These are phyloP conservation scores for Byssothecium circinans DNA, from an alignment of 2,329 filamentous ascomycete species.

Conservation along the genomic window DNA sequence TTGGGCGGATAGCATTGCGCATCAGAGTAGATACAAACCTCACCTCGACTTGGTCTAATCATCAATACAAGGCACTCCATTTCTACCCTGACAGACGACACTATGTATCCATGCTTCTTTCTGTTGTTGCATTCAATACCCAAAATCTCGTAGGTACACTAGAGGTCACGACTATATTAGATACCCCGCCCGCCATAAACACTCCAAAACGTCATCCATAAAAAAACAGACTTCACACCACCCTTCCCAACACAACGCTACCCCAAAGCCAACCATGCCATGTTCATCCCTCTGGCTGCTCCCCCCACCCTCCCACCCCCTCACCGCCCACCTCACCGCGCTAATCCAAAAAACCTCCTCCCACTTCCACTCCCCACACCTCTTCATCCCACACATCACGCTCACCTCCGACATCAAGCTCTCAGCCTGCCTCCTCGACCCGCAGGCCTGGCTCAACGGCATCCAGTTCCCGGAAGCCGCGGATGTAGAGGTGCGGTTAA, in stretches of 20 bases:
- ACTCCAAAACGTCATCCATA: too few relatives aligned
- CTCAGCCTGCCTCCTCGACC: conserved; percentile 27
- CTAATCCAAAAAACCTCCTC: conserved; percentile 40
- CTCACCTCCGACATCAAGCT: conserved; percentile 42
- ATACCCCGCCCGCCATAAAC: too few relatives aligned
- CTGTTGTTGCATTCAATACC: too few relatives aligned
- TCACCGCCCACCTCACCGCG: conserved; percentile 31
- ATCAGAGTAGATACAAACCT: too few relatives aligned
- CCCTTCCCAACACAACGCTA: background rate
- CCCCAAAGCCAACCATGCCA: conserved; percentile 28
- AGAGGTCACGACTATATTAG: too few relatives aligned
- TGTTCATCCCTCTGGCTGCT: conserved; percentile 50
- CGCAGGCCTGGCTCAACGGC: conserved; percentile 43
- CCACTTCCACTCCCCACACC: conserved; percentile 39
- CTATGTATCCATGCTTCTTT: too few relatives aligned
- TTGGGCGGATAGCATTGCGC: too few relatives aligned
- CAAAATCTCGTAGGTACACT: too few relatives aligned
- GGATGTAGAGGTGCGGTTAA: conserved; percentile 31
- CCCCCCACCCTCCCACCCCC: conserved; percentile 38
- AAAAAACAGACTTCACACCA: background rate
- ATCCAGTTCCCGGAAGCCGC: conserved; percentile 24
- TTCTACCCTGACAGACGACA: too few relatives aligned
- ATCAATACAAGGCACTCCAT: too few relatives aligned
- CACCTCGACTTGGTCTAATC: too few relatives aligned
- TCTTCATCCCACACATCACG: conserved; percentile 49